A percentile compares a stretch with the other conserved stretches of the same genome.
Conservation (phyloP, 352 stramenopile genomes). For the Aphanomyces astaci region DNA sequence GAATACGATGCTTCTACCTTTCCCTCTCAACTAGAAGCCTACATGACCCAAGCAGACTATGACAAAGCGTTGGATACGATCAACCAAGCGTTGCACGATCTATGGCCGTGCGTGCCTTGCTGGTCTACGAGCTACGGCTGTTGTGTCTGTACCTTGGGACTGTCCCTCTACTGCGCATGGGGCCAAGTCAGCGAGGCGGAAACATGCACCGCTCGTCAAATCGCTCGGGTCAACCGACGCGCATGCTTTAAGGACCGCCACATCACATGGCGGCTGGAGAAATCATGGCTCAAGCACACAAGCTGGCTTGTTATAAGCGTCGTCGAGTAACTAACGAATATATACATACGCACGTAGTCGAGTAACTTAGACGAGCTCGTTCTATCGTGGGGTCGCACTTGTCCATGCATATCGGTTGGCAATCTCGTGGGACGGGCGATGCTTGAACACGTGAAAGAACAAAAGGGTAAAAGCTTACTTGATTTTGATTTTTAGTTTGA, state of each 20-base stretch:
- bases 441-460: constrained; percentile 10
- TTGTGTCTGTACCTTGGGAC: constrained; percentile 69
- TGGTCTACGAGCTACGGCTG: constrained; percentile 73
- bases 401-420: neutral
- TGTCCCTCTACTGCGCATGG: constrained; percentile 75
- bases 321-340: constrained; percentile 3
- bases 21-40: constrained; percentile 33
- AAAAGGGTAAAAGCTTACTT: too few species aligned
- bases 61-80: constrained; percentile 49
- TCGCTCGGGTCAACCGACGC: constrained; percentile 63
- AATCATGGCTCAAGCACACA: constrained; percentile 54
- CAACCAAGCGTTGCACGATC: constrained; percentile 73
- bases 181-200: constrained; percentile 69
- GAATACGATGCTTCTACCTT: constrained; percentile 65
- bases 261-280: constrained; percentile 57
- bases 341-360: neutral
- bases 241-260: constrained; percentile 44
- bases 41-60: constrained; percentile 65
- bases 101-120: constrained; percentile 78
- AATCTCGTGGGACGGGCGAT: neutral
- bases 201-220: constrained; percentile 48
- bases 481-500: too few species aligned
- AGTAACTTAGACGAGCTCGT: neutral
- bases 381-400: neutral
- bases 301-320: constrained; percentile 62